phyloP scores from a whole-genome alignment of 225 moss, liverwort and hornwort genomes.

The Anthoceros angustus region DNA sequence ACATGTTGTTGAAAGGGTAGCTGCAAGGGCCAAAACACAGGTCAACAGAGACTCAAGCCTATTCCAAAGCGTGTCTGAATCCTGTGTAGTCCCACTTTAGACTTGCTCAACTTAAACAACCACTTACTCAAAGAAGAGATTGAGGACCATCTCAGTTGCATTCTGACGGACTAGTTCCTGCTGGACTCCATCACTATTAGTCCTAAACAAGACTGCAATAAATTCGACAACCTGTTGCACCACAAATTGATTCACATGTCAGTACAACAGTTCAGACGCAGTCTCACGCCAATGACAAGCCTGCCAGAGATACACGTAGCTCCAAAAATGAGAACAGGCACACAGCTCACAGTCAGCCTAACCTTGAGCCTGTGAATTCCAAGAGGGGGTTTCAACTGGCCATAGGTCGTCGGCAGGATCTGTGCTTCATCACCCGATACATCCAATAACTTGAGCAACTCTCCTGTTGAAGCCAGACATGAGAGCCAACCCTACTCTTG shows the following conservation, averaged over 20 bases:
- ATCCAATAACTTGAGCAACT: constrained; percentile 84
- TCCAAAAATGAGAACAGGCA: too few species aligned
- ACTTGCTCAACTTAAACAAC: neutral
- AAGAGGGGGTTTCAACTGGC: constrained; percentile 76
- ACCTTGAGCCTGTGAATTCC: constrained; percentile 95
- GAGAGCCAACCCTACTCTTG: too few species aligned
- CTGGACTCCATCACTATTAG: constrained; percentile 86
- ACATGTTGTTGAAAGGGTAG: constrained; percentile 98
- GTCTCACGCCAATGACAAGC: neutral
- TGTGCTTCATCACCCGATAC: constrained; percentile 53
- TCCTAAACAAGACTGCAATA: constrained; percentile 86
- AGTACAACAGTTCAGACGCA: neutral
- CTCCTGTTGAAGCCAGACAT: constrained; percentile 36
- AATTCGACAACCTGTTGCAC: constrained; percentile 87
- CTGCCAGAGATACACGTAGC: neutral
- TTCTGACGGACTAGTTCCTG: constrained; percentile 75
- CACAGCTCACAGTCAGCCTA: too few species aligned
- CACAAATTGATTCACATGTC: constrained; percentile 9
- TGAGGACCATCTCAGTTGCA: constrained; percentile 72
- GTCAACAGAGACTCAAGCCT: neutral
- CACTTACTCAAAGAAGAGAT: constrained; percentile 81
- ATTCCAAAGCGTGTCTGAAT: neutral
- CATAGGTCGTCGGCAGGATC: constrained; percentile 81
- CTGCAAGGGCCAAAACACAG: constrained; percentile 24
- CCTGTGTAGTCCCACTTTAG: neutral